Evolutionary conservation across 2,329 filamentous ascomycete species (phyloP).

Genomic region (Fonsecaea pedrosoi): DNA sequence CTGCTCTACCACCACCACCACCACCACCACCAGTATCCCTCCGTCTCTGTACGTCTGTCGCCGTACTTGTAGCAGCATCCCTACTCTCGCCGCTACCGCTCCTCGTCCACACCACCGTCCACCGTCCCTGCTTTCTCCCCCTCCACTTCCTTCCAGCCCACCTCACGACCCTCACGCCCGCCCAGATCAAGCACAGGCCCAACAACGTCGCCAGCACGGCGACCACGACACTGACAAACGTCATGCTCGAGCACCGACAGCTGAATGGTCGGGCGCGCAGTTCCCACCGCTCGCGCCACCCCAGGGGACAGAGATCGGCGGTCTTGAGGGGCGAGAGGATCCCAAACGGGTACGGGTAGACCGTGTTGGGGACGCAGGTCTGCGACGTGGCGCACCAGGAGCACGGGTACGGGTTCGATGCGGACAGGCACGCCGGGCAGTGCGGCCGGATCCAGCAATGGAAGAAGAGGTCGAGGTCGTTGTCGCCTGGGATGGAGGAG

Average conservation of each 20-base stretch:
- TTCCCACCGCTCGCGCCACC: constrained; percentile 51
- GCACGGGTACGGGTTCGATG: constrained; percentile 36
- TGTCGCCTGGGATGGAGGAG: constrained; percentile 8
- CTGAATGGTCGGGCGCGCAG: constrained; percentile 49
- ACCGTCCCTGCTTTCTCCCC: constrained; percentile 34
- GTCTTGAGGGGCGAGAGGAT: constrained; percentile 49
- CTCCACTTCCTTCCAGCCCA: constrained; percentile 28
- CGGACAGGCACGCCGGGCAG: constrained; percentile 31
- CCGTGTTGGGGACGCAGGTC: constrained; percentile 49
- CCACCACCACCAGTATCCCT: background rate
- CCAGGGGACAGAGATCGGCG: constrained; percentile 49
- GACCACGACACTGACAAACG: constrained; percentile 46
- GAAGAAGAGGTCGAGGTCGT: constrained; percentile 36
- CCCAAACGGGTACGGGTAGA: constrained; percentile 42
- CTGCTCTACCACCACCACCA: background rate
- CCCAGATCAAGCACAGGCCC: constrained; percentile 71
- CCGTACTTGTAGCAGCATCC: constrained; percentile 13
- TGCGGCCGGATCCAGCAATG: constrained; percentile 36
- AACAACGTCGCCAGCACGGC: constrained; percentile 54
- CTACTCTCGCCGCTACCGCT: background rate
- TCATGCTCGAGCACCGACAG: constrained; percentile 51
- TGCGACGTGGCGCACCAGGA: constrained; percentile 45
- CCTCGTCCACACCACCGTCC: background rate
- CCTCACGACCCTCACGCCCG: constrained; percentile 73
- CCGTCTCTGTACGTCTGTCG: constrained; percentile 2